Percentiles rank a stretch among this genome's conserved stretches.
Conservation (phyloP, 2,329 filamentous ascomycete species). For the Niveomyces coronatus region DNA sequence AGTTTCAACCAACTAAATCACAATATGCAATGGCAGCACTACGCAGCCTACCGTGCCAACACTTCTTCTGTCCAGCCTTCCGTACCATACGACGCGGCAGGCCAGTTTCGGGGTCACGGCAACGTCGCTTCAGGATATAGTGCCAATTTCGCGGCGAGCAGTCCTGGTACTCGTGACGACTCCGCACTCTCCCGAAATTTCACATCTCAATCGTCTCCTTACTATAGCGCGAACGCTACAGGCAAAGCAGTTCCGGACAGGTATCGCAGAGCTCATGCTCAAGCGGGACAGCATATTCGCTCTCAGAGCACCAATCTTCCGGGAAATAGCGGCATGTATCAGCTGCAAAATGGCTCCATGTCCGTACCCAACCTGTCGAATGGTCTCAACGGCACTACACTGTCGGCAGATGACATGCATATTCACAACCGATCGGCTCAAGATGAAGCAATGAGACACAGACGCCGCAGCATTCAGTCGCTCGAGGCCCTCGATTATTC, state of each 20-base stretch:
- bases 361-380: constrained; percentile 37
- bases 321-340: constrained; percentile 17
- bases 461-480: constrained; percentile 73
- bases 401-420: constrained; percentile 56
- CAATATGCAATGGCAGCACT: constrained; percentile 40
- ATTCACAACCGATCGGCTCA: constrained; percentile 44
- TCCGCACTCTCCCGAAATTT: constrained; percentile 35
- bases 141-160: constrained; percentile 24
- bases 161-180: constrained; percentile 42
- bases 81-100: constrained; percentile 16
- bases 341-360: constrained; percentile 21
- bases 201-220: constrained; percentile 32
- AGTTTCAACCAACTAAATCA: constrained; percentile 60
- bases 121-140: constrained; percentile 30
- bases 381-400: constrained; percentile 37
- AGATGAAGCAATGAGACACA: constrained; percentile 65
- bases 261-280: constrained; percentile 59
- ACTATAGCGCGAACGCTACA: constrained; percentile 29
- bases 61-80: constrained; percentile 34
- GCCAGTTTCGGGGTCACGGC: constrained; percentile 20
- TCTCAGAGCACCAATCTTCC: constrained; percentile 26
- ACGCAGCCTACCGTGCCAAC: constrained; percentile 36
- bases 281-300: constrained; percentile 24
- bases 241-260: constrained; percentile 57
- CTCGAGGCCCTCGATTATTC: constrained; percentile 25